These are phyloP conservation scores for Austroboletus eburneus DNA, from an alignment of 768 basidiomycete genomes.

Conservation along the genomic window DNA sequence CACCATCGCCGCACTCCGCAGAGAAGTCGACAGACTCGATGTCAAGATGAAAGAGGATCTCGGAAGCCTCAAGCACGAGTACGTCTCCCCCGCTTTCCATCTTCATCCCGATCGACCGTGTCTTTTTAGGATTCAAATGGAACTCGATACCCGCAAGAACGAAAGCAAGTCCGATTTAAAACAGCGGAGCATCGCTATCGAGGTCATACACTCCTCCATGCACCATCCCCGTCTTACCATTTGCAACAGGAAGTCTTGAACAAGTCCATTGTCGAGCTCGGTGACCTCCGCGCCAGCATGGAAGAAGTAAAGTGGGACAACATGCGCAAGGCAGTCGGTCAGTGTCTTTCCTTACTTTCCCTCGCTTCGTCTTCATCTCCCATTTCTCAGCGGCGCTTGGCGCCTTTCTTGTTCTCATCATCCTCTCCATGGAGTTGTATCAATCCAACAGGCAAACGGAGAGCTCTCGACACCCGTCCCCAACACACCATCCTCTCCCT, in stretches of 20 bases:
- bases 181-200: slow-evolving; percentile 77
- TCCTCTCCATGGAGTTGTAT: slow-evolving; percentile 67
- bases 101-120: not conserved
- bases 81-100: slow-evolving; percentile 27
- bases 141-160: slow-evolving; percentile 89
- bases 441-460: slow-evolving; percentile 27
- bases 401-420: slow-evolving; percentile 64
- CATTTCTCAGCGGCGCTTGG: slow-evolving; percentile 50
- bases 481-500: no score
- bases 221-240: not conserved
- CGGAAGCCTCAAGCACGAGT: slow-evolving; percentile 90
- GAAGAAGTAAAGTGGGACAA: slow-evolving; percentile 90
- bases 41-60: slow-evolving; percentile 95
- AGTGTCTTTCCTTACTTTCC: slow-evolving; percentile 23
- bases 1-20: slow-evolving; percentile 66
- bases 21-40: slow-evolving; percentile 82
- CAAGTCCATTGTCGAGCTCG: slow-evolving; percentile 66
- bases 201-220: slow-evolving; percentile 42
- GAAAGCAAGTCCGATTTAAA: slow-evolving; percentile 85
- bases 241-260: slow-evolving; percentile 63
- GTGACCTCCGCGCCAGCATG: slow-evolving; percentile 75
- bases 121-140: slow-evolving; percentile 81
- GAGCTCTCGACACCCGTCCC: no score
- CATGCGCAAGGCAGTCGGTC: slow-evolving; percentile 78
- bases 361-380: not conserved